Evolutionary conservation across 495 filamentous ascomycete species (phyloP).

Genomic region (Daldinia loculata): DNA sequence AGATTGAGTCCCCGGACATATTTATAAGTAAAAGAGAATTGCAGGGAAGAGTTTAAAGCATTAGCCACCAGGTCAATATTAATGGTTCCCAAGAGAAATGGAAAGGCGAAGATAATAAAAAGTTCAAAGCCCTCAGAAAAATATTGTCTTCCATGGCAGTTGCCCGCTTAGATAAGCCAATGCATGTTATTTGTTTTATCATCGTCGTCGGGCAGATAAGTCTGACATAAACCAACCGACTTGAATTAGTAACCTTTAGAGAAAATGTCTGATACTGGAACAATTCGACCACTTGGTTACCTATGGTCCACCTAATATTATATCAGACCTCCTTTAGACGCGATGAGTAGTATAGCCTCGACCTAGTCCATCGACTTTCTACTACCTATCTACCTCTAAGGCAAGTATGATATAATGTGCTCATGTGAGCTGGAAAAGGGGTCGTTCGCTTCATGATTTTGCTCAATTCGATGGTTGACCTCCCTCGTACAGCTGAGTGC

Average conservation of each 20-base stretch:
- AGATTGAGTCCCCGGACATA: no score
- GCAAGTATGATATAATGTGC: not conserved
- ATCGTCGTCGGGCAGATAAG: not conserved
- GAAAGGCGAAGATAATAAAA: not conserved
- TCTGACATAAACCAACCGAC: not conserved
- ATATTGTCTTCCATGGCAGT: not conserved
- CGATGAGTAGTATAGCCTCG: not conserved
- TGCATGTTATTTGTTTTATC: conserved; percentile 1
- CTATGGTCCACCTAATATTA: not conserved
- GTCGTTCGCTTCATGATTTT: not conserved
- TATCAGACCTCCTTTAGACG: not conserved
- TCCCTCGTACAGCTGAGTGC: not conserved
- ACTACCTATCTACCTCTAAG: not conserved
- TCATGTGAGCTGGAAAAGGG: not conserved
- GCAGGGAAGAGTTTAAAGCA: no score
- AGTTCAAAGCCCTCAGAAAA: not conserved
- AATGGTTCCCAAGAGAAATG: not conserved
- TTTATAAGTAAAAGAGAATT: no score
- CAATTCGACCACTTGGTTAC: not conserved
- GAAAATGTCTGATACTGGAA: not conserved
- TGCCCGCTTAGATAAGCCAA: conserved; percentile 3
- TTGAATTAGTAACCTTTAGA: not conserved
- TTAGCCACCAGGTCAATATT: not conserved
- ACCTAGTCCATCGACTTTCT: not conserved
- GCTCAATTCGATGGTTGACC: not conserved